Percentiles rank a stretch among this genome's conserved stretches.
phyloP scores from a whole-genome alignment of 129 eudicot species.

The Kitagawia praeruptora region DNA sequence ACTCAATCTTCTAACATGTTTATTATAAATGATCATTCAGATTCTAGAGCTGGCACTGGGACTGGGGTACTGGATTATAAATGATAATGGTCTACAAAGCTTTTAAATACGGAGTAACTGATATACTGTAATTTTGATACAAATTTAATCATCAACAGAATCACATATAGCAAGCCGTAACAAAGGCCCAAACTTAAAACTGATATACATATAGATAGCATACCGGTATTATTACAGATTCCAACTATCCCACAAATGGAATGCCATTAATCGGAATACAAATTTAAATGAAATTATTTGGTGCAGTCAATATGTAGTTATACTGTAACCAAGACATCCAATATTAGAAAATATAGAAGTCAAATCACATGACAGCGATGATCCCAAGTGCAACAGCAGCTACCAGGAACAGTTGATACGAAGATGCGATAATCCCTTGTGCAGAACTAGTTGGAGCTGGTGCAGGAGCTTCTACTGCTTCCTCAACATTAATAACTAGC shows the following conservation, averaged over 20 bases:
- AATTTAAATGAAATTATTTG: background rate
- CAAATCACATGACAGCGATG: background rate
- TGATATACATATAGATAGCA: background rate
- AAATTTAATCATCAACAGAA: too few species aligned
- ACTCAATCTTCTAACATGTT: too few species aligned
- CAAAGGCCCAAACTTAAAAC: too few species aligned
- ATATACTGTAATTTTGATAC: too few species aligned
- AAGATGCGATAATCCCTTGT: background rate
- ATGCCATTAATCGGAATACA: background rate
- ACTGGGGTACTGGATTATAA: too few species aligned
- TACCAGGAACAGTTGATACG: background rate
- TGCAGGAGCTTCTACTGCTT: background rate
- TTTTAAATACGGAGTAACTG: too few species aligned
- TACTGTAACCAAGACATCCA: background rate
- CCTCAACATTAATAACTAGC: slow-evolving; percentile 25
- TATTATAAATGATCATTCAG: too few species aligned
- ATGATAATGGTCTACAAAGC: too few species aligned
- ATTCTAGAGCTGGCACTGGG: too few species aligned
- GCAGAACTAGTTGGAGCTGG: slow-evolving; percentile 2
- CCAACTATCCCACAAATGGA: background rate
- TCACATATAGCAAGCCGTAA: too few species aligned
- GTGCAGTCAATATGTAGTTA: background rate
- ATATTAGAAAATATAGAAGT: background rate
- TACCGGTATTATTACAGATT: background rate
- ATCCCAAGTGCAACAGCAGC: slow-evolving; percentile 10